Conservation (phyloP, 805 yeast species). For the Candida vartiovaarae region DNA sequence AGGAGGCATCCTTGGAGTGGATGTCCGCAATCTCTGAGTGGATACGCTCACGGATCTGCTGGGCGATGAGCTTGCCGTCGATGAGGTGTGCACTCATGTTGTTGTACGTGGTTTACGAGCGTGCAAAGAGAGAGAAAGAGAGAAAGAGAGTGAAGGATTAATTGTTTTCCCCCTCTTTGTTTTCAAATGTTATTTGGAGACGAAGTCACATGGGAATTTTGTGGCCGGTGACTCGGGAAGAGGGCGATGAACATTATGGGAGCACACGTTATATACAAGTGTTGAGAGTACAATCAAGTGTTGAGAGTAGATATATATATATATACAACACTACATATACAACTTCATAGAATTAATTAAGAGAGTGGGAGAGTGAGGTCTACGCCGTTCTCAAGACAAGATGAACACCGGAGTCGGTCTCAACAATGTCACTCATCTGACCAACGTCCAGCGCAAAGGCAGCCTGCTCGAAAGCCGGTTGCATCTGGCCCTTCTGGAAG, state of each 20-base stretch:
- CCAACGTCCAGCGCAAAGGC: constrained; percentile 78
- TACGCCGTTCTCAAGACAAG: constrained; percentile 70
- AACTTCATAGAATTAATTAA: background rate
- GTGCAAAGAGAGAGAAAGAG: background rate
- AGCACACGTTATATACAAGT: background rate
- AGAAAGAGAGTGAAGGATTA: background rate
- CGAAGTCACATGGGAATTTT: constrained; percentile 1
- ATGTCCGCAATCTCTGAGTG: constrained; percentile 41
- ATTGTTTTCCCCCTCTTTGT: background rate
- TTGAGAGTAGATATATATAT: background rate
- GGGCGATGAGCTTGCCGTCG: constrained; percentile 57
- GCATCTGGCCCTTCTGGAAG: constrained; percentile 91
- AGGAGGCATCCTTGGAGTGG: constrained; percentile 37
- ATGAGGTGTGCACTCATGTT: constrained; percentile 29
- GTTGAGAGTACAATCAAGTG: background rate
- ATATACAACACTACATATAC: background rate
- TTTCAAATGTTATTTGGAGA: background rate
- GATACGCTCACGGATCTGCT: constrained; percentile 43
- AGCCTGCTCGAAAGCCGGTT: constrained; percentile 86
- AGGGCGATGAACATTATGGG: background rate
- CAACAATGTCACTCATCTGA: constrained; percentile 75
- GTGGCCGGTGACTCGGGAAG: background rate
- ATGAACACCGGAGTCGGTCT: constrained; percentile 88
- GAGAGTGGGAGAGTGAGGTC: constrained; percentile 7
- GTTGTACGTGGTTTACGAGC: background rate